Base-by-base conservation (phyloP, 371 early-diverging fungal species). In the Mucor irregularis region DNA sequence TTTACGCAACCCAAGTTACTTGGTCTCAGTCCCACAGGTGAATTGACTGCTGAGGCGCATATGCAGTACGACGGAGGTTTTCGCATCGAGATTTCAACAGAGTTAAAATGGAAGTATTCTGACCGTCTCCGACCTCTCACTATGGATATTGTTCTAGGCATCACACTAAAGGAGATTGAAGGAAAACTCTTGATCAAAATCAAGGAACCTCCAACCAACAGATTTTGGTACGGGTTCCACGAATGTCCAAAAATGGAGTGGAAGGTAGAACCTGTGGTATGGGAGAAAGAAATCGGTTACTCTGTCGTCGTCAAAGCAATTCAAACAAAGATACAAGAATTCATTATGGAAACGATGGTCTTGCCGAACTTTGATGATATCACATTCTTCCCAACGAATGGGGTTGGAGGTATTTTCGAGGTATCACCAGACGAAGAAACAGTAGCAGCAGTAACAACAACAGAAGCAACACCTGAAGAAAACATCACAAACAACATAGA, bases 311-410 rank as follows among this genome's bases (percentile, higher is more conserved):
- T 92, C 53, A 86, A 87, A 50, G 89, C 93, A 2, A 93, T 96
- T 38, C 90, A 93, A 69, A 73, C 82, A 39, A 84, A 92, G 53
- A 87, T 96, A 37, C 83, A 89, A 52, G 93, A 94, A 30, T 81
- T 91, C 43, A 76, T 96, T 55, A 80, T 83, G 30, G 90, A 90
- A 52, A 86, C 86, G 19, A 75, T 94, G 63, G 91, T 96, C 5
- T 57, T 94, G 58, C 96, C 96, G 16, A 88, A 95, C 60, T 89
- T 95, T 89, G 96, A 96, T 60, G 94, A 95, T 68, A 80, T 86
- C 21, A 83, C 86, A 10, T 94, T 96, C 63, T 93, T 91, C 64
- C 78, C 82, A 22, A 81, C 89, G 8, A 58, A 73, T 48, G 84
- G 88, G 17, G 71, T 60, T 0, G 89, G 89, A 30, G 89, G 86